Conservation (phyloP, 73 alveolate genomes). For the Durusdinium trenchii region DNA sequence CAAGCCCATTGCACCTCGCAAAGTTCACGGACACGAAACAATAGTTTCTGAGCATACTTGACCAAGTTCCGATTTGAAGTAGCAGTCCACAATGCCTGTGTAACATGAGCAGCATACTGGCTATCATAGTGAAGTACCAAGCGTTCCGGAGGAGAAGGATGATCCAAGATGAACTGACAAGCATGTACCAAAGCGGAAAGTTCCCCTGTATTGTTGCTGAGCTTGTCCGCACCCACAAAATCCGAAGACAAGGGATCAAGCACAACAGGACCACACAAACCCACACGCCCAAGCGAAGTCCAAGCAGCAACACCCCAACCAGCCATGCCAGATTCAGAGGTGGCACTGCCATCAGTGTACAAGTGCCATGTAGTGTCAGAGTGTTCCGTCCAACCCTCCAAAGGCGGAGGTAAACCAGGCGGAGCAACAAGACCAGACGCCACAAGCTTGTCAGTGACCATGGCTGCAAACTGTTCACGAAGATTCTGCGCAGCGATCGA, state of each 20-base stretch:
- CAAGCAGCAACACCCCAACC: background rate
- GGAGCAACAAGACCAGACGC: background rate
- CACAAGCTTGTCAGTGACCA: background rate
- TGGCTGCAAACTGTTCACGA: background rate
- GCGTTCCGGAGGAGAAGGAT: background rate
- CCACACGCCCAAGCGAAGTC: background rate
- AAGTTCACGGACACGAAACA: background rate
- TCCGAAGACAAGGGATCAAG: background rate
- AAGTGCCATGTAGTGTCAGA: background rate
- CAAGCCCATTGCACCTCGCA: background rate
- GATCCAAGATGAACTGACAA: background rate
- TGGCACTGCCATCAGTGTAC: background rate
- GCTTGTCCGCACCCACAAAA: background rate
- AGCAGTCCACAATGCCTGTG: background rate
- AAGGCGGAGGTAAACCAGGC: background rate
- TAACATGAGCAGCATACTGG: background rate
- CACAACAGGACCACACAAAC: background rate
- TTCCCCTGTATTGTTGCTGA: slow-evolving; percentile 1
- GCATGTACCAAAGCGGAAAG: background rate
- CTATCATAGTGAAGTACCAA: background rate
- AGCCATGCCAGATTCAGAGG: background rate
- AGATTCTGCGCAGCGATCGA: background rate
- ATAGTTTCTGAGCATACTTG: background rate
- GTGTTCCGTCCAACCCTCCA: background rate
- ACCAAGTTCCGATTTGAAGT: background rate